Base-by-base conservation (phyloP, 345 rosid species). In the Hypericum androsaemum region DNA sequence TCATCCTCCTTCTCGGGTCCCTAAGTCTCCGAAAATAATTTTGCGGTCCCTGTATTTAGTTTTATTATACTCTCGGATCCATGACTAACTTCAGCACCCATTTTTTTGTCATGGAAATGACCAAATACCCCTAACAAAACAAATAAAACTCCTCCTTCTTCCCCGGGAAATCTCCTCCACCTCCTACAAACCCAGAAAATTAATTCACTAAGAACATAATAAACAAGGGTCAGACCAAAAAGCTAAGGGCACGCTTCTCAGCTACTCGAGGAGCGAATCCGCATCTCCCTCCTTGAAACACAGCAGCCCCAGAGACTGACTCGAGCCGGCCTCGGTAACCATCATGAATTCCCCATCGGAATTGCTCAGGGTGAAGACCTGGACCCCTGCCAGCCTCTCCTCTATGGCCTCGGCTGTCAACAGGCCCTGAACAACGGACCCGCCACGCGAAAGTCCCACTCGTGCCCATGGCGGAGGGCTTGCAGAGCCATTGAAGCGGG, bases 251-350 rank as follows among this genome's bases (percentile, higher is more conserved):
- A 82, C 77, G 59, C 58, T 65, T 82, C 69, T 80, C 98, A 87
- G 86, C 67, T 87, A 82, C 28, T 62, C 66, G 56, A 90, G 94
- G 50, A 84, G 83, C 8, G 84, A 68, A 67, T 84, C 96, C 0
- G 96, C 98, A 17, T 86, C 98, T 70, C 87, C 89, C 61, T 77
- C 69, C 72, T 71, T 80, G 56, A 88, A 83, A 51, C 94, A 89
- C 63, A 89, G 59, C 35, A 89, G 64, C 37, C 94, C 98, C 9
- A 89, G 69, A 49, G 90, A 80, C 59, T 84, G 82, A 53, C 80
- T 75, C 0, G 76, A 50, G 4, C 79, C 64, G 64, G 42, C 70
- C 1, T 86, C 95, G 0, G 97, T 77, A 39, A 89, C 78, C 76
- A 89, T 63, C 50, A 89, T 86, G 59, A 89, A 83, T 50, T 89